Conservation (phyloP, 2,329 filamentous ascomycete genomes). For the Alternaria postmessia region DNA sequence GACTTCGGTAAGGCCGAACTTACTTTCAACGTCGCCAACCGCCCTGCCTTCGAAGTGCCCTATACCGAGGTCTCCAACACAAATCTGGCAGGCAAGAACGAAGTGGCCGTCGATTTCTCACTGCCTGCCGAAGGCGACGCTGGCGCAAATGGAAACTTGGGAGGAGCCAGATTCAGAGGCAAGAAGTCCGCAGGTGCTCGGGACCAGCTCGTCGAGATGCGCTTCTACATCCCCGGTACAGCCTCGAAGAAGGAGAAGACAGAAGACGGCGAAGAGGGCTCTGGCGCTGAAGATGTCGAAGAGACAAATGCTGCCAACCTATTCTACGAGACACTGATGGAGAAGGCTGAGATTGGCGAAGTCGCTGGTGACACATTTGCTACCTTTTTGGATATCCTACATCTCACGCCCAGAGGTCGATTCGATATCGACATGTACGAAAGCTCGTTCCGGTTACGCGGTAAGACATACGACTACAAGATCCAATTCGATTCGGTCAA, state of each 20-base stretch:
- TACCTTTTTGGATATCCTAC: constrained; percentile 94
- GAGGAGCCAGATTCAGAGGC: constrained; percentile 77
- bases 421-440: constrained; percentile 99
- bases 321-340: constrained; percentile 98
- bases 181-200: constrained; percentile 88
- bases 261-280: constrained; percentile 71
- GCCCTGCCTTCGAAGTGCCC: constrained; percentile 94
- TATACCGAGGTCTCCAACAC: constrained; percentile 98
- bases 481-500: constrained; percentile 98
- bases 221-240: constrained; percentile 96
- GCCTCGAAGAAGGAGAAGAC: constrained; percentile 73
- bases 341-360: constrained; percentile 98
- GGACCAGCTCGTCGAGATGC: constrained; percentile 97
- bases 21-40: constrained; percentile 95
- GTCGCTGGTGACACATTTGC: constrained; percentile 98
- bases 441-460: constrained; percentile 92
- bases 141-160: constrained; percentile 75
- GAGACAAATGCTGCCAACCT: constrained; percentile 95
- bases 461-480: constrained; percentile 99
- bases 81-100: constrained; percentile 95
- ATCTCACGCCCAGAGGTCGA: constrained; percentile 96
- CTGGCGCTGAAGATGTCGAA: constrained; percentile 67
- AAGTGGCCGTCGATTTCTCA: constrained; percentile 94
- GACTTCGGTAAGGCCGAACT: constrained; percentile 96
- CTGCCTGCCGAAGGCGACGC: constrained; percentile 76